phyloP scores from a whole-genome alignment of 257 asterid genomes.

The Haberlea rhodopensis region DNA sequence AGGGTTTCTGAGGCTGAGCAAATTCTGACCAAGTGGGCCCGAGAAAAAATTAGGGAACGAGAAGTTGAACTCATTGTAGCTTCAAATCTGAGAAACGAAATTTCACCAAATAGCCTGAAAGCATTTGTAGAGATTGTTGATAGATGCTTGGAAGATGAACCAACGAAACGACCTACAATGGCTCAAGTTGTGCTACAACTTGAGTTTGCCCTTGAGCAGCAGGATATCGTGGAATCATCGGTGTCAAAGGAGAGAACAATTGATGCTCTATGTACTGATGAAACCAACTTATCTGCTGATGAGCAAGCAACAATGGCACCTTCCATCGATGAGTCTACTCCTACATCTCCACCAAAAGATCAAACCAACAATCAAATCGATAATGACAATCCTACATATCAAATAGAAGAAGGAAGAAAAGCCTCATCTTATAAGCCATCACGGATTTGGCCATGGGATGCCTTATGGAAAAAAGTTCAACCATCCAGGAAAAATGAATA shows the following conservation, averaged over 20 bases:
- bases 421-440: constrained; percentile 19
- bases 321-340: constrained; percentile 5
- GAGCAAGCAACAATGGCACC: constrained; percentile 18
- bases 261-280: constrained; percentile 13
- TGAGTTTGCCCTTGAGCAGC: too few relatives aligned
- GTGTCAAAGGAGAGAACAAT: constrained; percentile 3
- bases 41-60: too few relatives aligned
- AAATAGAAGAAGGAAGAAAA: constrained; percentile 22
- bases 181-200: too few relatives aligned
- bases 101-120: constrained; percentile 36
- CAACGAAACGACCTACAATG: too few relatives aligned
- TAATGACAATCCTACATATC: constrained; percentile 9
- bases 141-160: constrained; percentile 49
- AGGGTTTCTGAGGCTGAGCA: too few relatives aligned
- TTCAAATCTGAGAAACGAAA: constrained; percentile 31
- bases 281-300: not conserved
- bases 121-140: constrained; percentile 38
- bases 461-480: constrained; percentile 28
- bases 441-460: constrained; percentile 28
- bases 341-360: too few relatives aligned
- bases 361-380: constrained; percentile 6
- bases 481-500: constrained; percentile 26
- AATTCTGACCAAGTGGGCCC: too few relatives aligned
- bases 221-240: too few relatives aligned
- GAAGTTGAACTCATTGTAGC: constrained; percentile 42